These are phyloP conservation scores for Suillus subluteus DNA, from an alignment of 768 basidiomycete species.

Conservation along the genomic window DNA sequence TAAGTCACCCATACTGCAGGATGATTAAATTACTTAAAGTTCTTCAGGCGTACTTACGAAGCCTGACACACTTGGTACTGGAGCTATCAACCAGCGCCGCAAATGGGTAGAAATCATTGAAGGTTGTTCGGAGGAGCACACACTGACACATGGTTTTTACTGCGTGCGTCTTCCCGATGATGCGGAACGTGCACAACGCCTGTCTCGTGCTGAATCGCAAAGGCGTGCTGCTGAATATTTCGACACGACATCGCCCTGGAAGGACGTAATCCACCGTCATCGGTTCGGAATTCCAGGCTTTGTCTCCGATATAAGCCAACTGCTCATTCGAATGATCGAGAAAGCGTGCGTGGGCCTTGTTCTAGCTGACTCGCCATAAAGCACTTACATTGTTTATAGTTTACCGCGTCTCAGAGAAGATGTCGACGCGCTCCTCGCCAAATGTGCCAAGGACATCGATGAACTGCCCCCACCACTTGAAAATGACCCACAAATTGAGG, in stretches of 20 bases:
- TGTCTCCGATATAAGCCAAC: conserved; percentile 36
- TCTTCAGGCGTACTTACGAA: conserved; percentile 57
- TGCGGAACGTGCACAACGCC: conserved; percentile 33
- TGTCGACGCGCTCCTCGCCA: conserved; percentile 25
- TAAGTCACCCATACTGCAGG: conserved; percentile 15
- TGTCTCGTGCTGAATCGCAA: conserved; percentile 38
- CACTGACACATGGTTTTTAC: conserved; percentile 45
- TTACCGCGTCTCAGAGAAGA: conserved; percentile 36
- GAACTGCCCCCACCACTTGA: conserved; percentile 34
- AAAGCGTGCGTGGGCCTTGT: conserved; percentile 23
- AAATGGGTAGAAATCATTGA: conserved; percentile 49
- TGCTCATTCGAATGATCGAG: conserved; percentile 41
- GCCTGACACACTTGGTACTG: conserved; percentile 48
- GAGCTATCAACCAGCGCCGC: conserved; percentile 38
- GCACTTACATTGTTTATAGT: conserved; percentile 17
- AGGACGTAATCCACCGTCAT: conserved; percentile 21
- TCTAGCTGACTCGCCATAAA: background rate
- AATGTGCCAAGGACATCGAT: conserved; percentile 29
- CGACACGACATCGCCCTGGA: conserved; percentile 39
- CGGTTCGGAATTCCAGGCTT: conserved; percentile 43
- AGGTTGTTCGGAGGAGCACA: conserved; percentile 36
- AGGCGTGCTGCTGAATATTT: conserved; percentile 7
- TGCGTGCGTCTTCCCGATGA: conserved; percentile 48
- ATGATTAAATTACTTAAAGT: background rate
- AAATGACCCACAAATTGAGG: conserved; percentile 40